These are phyloP conservation scores for Aethionema arabicum DNA, from an alignment of 345 rosid genomes.

Conservation along the genomic window DNA sequence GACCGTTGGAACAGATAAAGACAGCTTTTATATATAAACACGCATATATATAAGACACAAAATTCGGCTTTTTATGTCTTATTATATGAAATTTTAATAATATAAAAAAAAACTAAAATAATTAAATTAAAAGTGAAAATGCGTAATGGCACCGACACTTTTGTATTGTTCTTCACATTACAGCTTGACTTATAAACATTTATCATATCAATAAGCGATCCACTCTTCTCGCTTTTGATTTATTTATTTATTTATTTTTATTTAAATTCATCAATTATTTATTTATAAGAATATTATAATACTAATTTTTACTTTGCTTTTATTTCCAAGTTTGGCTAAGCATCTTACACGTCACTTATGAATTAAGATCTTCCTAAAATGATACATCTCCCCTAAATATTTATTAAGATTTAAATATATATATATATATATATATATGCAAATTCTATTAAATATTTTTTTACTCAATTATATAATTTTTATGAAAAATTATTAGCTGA, in stretches of 20 bases:
- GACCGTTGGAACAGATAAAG: slow-evolving; percentile 29
- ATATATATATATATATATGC: too few species aligned
- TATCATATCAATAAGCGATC: slow-evolving; percentile 16
- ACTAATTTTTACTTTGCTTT: background rate
- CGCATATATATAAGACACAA: slow-evolving; percentile 16
- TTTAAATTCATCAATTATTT: slow-evolving; percentile 23
- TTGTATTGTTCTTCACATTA: slow-evolving; percentile 10
- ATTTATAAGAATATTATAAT: background rate
- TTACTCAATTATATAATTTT: too few species aligned
- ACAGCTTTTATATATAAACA: slow-evolving; percentile 17
- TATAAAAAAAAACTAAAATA: background rate
- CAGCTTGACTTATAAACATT: slow-evolving; percentile 19
- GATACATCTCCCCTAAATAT: background rate
- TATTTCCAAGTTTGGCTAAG: background rate
- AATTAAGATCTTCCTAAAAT: background rate
- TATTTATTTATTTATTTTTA: background rate
- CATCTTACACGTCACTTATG: background rate
- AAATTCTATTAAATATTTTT: too few species aligned
- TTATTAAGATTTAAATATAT: background rate
- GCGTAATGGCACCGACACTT: slow-evolving; percentile 31
- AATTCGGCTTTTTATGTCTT: slow-evolving; percentile 18
- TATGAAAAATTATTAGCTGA: too few species aligned
- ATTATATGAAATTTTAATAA: background rate
- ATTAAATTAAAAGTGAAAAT: slow-evolving; percentile 13
- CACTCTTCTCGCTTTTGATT: slow-evolving; percentile 21